Evolutionary conservation across 2,329 filamentous ascomycete genomes (phyloP).

Genomic region (Exutisphaerella laricina): DNA sequence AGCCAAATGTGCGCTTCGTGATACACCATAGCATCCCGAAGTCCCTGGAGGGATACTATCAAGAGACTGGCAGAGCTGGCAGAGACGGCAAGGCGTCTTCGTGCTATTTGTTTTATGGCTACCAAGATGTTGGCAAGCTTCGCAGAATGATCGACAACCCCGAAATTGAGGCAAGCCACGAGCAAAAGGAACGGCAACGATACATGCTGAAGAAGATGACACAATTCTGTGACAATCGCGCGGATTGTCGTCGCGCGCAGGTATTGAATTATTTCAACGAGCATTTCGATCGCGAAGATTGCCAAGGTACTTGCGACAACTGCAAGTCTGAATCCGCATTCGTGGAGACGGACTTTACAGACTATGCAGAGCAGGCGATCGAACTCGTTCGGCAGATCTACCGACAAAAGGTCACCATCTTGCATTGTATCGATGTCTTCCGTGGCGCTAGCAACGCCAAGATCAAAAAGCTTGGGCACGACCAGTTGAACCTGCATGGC

Average conservation of each 20-base stretch:
- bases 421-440: conserved; percentile 79
- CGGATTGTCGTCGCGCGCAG: conserved; percentile 80
- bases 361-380: conserved; percentile 66
- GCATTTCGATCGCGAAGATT: conserved; percentile 65
- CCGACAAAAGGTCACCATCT: conserved; percentile 61
- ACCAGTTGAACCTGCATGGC: conserved; percentile 56
- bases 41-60: conserved; percentile 95
- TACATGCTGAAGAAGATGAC: conserved; percentile 81
- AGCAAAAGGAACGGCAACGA: conserved; percentile 78
- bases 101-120: conserved; percentile 86
- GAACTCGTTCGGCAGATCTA: conserved; percentile 56
- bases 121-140: conserved; percentile 66
- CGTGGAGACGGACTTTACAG: conserved; percentile 69
- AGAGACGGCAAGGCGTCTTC: conserved; percentile 81
- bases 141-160: conserved; percentile 77
- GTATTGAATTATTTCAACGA: conserved; percentile 95
- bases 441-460: conserved; percentile 62
- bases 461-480: conserved; percentile 49
- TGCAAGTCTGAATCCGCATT: conserved; percentile 69
- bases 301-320: conserved; percentile 77
- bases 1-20: conserved; percentile 91
- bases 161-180: conserved; percentile 61
- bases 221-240: conserved; percentile 82
- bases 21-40: conserved; percentile 92
- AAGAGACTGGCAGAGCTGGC: conserved; percentile 92